A percentile compares a stretch with the other conserved stretches of the same genome.
Evolutionary conservation across 306 rosid species (phyloP).

Genomic region (Elaeagnus macrophylla): DNA sequence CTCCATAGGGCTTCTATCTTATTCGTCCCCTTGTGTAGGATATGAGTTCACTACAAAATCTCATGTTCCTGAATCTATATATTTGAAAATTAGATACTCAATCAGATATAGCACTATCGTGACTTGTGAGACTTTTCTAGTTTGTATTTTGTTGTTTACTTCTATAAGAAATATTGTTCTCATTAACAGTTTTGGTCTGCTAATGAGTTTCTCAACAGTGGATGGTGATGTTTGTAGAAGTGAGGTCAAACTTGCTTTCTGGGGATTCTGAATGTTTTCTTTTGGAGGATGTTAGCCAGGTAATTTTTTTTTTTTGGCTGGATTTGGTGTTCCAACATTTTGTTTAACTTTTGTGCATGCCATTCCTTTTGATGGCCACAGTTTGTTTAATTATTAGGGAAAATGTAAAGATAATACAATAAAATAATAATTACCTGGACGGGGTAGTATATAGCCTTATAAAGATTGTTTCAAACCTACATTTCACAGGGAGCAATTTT

Average conservation of each 20-base stretch:
- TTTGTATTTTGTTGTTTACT: background rate
- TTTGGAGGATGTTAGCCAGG: conserved; percentile 76
- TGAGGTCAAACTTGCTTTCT: conserved; percentile 79
- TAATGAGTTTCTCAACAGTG: conserved; percentile 41
- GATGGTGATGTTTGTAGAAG: conserved; percentile 70
- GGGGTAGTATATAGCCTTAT: too few relatives aligned
- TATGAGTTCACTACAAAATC: background rate
- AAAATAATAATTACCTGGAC: too few relatives aligned
- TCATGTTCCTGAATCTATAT: background rate
- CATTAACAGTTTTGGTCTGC: background rate
- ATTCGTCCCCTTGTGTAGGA: too few relatives aligned
- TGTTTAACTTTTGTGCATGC: too few relatives aligned
- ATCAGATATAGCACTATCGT: background rate
- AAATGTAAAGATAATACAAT: too few relatives aligned
- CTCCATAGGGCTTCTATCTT: too few relatives aligned
- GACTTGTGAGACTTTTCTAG: background rate
- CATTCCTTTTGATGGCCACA: too few relatives aligned
- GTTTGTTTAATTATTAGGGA: too few relatives aligned
- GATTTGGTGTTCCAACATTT: background rate
- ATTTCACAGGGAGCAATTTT: background rate
- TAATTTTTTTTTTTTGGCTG: conserved; percentile 10
- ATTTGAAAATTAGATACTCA: background rate
- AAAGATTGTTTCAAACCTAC: too few relatives aligned
- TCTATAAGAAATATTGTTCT: background rate
- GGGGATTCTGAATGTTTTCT: conserved; percentile 84